phyloP scores from a whole-genome alignment of 352 stramenopile genomes.

The Pythium aquatile region DNA sequence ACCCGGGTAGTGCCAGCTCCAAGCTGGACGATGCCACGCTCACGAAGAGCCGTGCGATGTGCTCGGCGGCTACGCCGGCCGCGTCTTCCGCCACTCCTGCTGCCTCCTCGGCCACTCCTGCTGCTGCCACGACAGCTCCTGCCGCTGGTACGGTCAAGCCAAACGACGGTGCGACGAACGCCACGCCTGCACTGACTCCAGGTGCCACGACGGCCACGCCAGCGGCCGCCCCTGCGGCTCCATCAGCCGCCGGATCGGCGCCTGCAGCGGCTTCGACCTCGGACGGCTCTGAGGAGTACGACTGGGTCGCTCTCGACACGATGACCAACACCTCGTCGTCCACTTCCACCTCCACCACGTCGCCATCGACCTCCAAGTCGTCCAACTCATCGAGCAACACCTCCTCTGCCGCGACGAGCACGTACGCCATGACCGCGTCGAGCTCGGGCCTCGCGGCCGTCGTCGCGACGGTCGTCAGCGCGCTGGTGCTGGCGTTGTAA shows the following conservation, averaged over 20 bases:
- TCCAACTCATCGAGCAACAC: constrained; percentile 19
- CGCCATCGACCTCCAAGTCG: constrained; percentile 9
- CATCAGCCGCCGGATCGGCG: background rate
- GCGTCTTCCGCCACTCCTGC: background rate
- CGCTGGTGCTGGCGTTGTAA: constrained; percentile 20
- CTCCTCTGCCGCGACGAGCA: constrained; percentile 10
- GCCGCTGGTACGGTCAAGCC: constrained; percentile 23
- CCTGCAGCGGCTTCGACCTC: background rate
- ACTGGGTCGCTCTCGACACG: constrained; percentile 18
- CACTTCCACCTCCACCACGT: background rate
- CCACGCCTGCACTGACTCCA: constrained; percentile 17
- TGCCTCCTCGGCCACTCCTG: background rate
- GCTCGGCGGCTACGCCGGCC: background rate
- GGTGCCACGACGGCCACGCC: background rate
- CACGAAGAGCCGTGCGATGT: constrained; percentile 12
- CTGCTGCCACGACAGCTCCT: background rate
- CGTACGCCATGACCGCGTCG: background rate
- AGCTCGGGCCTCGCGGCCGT: background rate
- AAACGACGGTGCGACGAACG: constrained; percentile 14
- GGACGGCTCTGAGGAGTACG: constrained; percentile 12
- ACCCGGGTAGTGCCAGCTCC: constrained; percentile 22
- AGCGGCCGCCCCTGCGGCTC: background rate
- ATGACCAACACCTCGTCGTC: constrained; percentile 2
- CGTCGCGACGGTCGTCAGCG: constrained; percentile 11
- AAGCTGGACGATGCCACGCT: constrained; percentile 25